Evolutionary conservation across 805 yeast species (phyloP), one percentile per base, ranked within the genome.

Genomic region (Lipomyces lipofer): DNA sequence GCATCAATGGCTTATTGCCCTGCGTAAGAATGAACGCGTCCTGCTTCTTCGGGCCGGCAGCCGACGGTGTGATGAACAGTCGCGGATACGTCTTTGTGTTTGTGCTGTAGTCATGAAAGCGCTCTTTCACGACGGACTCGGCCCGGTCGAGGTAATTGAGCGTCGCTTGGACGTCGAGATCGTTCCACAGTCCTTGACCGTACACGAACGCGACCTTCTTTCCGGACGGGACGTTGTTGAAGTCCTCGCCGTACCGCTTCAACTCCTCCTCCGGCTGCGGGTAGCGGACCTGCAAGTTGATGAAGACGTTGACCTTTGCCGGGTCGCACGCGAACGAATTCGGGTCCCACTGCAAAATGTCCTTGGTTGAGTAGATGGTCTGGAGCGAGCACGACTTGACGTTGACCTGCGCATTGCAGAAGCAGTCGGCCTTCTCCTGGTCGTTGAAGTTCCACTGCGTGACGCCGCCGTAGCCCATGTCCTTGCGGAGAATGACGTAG

Each of bases 151-250:
- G 54, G 39, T 30, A 58, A 38, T 56, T 56, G 35, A 58, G 36
- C n/a, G 62, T 51, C 4, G 62, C 62, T 21, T 56, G 56, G 13
- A 55, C 60, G 39, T 58, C 60, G 24, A 58, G 54, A 43, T 58
- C 62, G 45, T 58, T 58, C 62, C 62, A 58, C 4, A 58, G 49
- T 28, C 62, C 62, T 19, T 58, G 62, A n/a, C 62, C 62, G 42
- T 44, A 58, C 2, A 58, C 35, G 25, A 58, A 55, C 9, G 59
- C 62, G 15, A 55, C 62, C 29, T 56, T 51, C 27, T 39, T 48
- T 25, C 54, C 54, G 4, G 35, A 36, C 13, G 50, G 42, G 25
- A 56, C 54, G 21, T 46, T 54, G 21, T 43, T 49, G 8, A 58
- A 47, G 45, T 55, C 56, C 10, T 38, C 32, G 15, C 39, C 49